These are phyloP conservation scores for Sporothrix phasma DNA, from an alignment of 2,329 filamentous ascomycete species.

Conservation along the genomic window DNA sequence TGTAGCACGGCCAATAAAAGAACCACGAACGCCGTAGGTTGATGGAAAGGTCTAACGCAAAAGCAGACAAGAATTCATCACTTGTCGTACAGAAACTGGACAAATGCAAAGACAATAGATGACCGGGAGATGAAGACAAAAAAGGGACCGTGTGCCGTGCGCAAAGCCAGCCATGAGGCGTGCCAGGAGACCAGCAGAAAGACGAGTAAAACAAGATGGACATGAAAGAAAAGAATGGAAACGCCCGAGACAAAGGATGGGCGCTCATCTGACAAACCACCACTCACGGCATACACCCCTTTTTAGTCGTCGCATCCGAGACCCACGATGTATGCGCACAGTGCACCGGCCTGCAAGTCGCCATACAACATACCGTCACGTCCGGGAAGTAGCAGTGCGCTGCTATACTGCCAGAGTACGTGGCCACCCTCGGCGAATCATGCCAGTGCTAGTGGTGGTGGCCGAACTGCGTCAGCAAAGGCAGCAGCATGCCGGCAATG, in stretches of 20 bases:
- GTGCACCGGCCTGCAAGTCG: too few species aligned
- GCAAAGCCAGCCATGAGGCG: not conserved
- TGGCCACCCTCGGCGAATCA: not conserved
- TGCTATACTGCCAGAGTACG: not conserved
- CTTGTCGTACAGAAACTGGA: not conserved
- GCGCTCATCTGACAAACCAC: not conserved
- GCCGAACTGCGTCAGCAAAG: slow-evolving; percentile 66
- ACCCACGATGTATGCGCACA: too few species aligned
- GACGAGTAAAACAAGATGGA: too few species aligned
- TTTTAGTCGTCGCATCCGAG: not conserved
- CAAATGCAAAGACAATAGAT: not conserved
- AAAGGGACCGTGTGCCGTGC: not conserved
- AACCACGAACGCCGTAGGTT: not conserved
- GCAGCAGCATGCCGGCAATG: slow-evolving; percentile 66
- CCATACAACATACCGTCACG: not conserved
- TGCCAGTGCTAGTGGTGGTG: slow-evolving; percentile 49
- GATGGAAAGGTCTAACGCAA: not conserved
- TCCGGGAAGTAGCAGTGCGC: not conserved
- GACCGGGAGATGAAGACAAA: not conserved
- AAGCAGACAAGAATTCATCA: not conserved
- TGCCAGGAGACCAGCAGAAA: too few species aligned
- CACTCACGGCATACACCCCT: not conserved
- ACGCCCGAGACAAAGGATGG: not conserved
- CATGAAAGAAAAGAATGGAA: not conserved
- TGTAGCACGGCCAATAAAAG: not conserved